Base-by-base conservation (phyloP, 371 early-diverging fungal genomes). In the Syncephalastrum sp. region DNA sequence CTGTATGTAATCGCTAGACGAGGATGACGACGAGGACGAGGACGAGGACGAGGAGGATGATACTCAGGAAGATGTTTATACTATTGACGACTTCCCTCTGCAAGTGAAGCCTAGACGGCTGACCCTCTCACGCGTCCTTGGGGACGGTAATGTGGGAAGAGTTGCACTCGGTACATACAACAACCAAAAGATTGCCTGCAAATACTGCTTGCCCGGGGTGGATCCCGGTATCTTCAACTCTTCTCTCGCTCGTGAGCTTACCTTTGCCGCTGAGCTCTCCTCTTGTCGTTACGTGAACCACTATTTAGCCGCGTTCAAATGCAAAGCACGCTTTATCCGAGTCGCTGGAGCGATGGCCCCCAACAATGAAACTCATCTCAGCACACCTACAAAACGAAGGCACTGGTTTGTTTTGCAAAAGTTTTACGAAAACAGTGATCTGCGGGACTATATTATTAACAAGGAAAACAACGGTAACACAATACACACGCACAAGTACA, bases 381-480 rank as follows among this genome's bases (percentile, higher is more conserved):
- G 3, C 14, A 19, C 21, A 13, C 29, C 27, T 33, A n/a, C 5
- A 14, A 25, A 50, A 50, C n/a, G 24, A 17, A 42, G 17, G 16
- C 51, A 51, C 42, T n/a, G 41, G 21, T 58, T 50, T 33, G 19
- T 72, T 12, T 25, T 72, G 2, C 73, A 72, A 49, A 47, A 49
- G 1, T 67, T 68, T 33, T 60, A 63, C 15, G 45, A 59, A 1
- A 67, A 69, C 33, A 63, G 68, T 0, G 75, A 75, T 51, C 57
- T 64, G 4, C 56, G 75, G 33, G 61, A 53, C 27, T 72, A 67
- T 45, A 53, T 75, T 14, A 33, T 33, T 10, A 60, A 62, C 49
- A 64, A 67, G 60, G 47, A 13, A 14, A 19, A 19, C 25, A 33
- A 33, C 12, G 47, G 19, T 46, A 23, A 16, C 19, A 25, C 21